Evolutionary conservation across 208 protist species (phyloP).

Genomic region (Leptomonas seymouri): DNA sequence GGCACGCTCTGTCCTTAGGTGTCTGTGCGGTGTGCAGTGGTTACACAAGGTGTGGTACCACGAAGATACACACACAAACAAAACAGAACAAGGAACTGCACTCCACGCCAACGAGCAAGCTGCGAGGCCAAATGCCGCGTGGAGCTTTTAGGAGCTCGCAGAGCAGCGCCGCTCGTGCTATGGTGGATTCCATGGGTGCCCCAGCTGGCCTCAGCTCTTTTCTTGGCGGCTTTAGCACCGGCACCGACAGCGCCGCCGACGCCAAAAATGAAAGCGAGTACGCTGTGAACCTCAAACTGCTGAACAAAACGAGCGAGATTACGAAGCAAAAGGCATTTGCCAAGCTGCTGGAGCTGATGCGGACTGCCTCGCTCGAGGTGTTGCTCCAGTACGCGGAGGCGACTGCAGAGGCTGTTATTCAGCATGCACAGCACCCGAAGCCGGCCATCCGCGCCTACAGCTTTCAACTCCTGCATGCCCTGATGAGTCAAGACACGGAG

Average conservation of each 20-base stretch:
- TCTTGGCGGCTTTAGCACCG: conserved; percentile 57
- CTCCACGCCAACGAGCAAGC: too few species aligned
- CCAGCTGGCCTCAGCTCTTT: conserved; percentile 71
- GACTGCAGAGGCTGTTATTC: conserved; percentile 62
- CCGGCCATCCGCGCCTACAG: conserved; percentile 57
- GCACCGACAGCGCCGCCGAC: conserved; percentile 25
- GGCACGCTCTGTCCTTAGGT: too few species aligned
- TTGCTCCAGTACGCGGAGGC: conserved; percentile 53
- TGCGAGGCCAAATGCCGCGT: conserved; percentile 25
- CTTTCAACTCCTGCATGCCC: conserved; percentile 54
- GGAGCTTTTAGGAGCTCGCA: conserved; percentile 51
- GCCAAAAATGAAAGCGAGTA: conserved; percentile 51
- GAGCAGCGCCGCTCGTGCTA: conserved; percentile 61
- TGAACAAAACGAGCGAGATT: conserved; percentile 83
- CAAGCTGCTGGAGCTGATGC: conserved; percentile 42
- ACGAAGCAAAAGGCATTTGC: conserved; percentile 87
- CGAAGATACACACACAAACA: too few species aligned
- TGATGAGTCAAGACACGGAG: conserved; percentile 43
- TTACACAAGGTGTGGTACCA: too few species aligned
- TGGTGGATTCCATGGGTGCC: conserved; percentile 46
- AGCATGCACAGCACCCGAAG: conserved; percentile 70
- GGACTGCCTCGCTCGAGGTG: conserved; percentile 30
- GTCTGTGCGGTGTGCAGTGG: too few species aligned
- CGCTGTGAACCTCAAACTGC: conserved; percentile 61
- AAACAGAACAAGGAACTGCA: too few species aligned